phyloP scores from a whole-genome alignment of 176 grass and related monocot genomes.

The Canna indica region DNA sequence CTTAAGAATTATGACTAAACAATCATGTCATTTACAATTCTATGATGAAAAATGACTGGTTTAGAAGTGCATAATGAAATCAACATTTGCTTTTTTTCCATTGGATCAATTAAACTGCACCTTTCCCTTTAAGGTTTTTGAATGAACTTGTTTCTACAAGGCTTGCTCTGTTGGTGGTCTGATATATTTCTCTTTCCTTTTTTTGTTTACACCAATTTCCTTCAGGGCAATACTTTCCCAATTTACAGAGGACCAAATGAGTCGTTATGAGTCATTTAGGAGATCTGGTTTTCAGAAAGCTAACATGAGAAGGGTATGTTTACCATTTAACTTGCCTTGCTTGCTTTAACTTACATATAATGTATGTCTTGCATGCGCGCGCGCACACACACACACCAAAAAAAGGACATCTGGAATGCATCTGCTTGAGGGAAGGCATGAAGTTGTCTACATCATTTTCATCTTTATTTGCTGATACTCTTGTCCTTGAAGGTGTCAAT shows the following conservation, averaged over 20 bases:
- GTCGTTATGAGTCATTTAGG: conserved; percentile 74
- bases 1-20: too few relatives aligned
- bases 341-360: too few relatives aligned
- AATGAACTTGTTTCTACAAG: not conserved
- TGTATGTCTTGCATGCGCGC: too few relatives aligned
- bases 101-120: not conserved
- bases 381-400: too few relatives aligned
- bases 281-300: conserved; percentile 78
- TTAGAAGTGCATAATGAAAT: too few relatives aligned
- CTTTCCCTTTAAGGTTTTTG: not conserved
- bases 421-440: too few relatives aligned
- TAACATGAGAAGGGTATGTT: conserved; percentile 77
- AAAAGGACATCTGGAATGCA: too few relatives aligned
- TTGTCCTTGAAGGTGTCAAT: not conserved
- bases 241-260: conserved; percentile 77
- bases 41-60: too few relatives aligned
- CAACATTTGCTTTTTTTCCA: not conserved
- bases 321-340: not conserved
- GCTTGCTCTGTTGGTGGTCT: not conserved
- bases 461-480: not conserved
- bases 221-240: conserved; percentile 61
- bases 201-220: not conserved
- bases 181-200: not conserved
- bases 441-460: too few relatives aligned
- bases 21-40: too few relatives aligned